phyloP scores from a whole-genome alignment of 129 eudicot genomes.

The Centrapalus pauciflorus region DNA sequence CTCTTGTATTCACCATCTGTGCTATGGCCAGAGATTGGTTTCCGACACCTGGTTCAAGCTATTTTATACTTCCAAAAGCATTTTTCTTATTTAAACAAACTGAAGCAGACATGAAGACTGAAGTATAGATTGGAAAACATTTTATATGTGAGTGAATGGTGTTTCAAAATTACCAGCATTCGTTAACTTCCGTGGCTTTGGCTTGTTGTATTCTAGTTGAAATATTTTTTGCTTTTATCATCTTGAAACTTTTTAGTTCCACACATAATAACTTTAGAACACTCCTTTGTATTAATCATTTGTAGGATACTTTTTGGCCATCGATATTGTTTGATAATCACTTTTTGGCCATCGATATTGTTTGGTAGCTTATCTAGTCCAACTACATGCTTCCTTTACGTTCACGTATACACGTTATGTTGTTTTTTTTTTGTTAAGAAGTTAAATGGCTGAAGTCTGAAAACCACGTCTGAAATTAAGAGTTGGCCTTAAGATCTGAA shows the following conservation, averaged over 20 bases:
- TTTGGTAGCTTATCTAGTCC: too few relatives aligned
- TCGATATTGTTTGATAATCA: too few relatives aligned
- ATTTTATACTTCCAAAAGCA: constrained; percentile 46
- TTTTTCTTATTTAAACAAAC: constrained; percentile 36
- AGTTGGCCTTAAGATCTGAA: too few relatives aligned
- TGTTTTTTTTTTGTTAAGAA: too few relatives aligned
- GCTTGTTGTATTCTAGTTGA: background rate
- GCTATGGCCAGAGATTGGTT: constrained; percentile 64
- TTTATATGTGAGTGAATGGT: background rate
- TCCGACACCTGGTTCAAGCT: constrained; percentile 46
- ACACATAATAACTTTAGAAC: too few relatives aligned
- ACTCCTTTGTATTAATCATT: too few relatives aligned
- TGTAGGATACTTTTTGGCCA: background rate
- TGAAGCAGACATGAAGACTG: constrained; percentile 21
- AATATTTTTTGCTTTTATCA: background rate
- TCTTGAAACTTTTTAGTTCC: too few relatives aligned
- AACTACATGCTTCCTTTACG: too few relatives aligned
- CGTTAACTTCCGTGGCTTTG: background rate
- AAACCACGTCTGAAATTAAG: too few relatives aligned
- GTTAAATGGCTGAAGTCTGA: too few relatives aligned
- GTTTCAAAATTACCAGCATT: background rate
- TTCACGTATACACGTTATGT: too few relatives aligned
- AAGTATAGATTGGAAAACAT: background rate
- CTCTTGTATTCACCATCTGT: constrained; percentile 45
- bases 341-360: too few relatives aligned